Evolutionary conservation across 305 asterid species (phyloP).

Genomic region (Ruellia speciosa): DNA sequence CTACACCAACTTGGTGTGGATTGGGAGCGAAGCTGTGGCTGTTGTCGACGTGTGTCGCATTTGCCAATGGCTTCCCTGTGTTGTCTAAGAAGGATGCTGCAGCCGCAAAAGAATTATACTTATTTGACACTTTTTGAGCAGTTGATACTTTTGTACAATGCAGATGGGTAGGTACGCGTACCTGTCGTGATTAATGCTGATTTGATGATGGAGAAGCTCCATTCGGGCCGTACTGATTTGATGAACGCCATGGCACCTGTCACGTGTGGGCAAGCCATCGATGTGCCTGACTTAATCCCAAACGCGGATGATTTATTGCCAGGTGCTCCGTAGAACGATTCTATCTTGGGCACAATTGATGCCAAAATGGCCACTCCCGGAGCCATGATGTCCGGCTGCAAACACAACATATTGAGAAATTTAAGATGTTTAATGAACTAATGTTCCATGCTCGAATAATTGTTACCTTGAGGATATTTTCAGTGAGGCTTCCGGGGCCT

Average conservation of each 20-base stretch:
- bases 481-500: slow-evolving; percentile 54
- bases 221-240: slow-evolving; percentile 44
- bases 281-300: slow-evolving; percentile 56
- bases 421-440: too few species aligned
- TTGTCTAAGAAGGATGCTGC: slow-evolving; percentile 49
- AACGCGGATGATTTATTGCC: slow-evolving; percentile 38
- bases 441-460: background rate
- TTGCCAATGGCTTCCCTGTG: slow-evolving; percentile 35
- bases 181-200: slow-evolving; percentile 72
- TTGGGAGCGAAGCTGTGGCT: slow-evolving; percentile 18
- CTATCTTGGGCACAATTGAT: slow-evolving; percentile 33
- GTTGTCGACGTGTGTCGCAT: slow-evolving; percentile 21
- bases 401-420: background rate
- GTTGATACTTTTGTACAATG: too few species aligned
- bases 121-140: too few species aligned
- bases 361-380: slow-evolving; percentile 75
- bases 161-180: slow-evolving; percentile 5
- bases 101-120: background rate
- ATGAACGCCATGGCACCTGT: slow-evolving; percentile 57
- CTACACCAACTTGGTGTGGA: slow-evolving; percentile 56
- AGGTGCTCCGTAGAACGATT: slow-evolving; percentile 29
- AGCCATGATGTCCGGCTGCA: slow-evolving; percentile 69
- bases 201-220: slow-evolving; percentile 58
- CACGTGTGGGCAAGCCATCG: slow-evolving; percentile 81
- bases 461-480: slow-evolving; percentile 61